A percentile compares a stretch with the other conserved stretches of the same genome.
Conservation (phyloP, 2,329 filamentous ascomycete genomes). For the Sarocladium brachiariae region DNA sequence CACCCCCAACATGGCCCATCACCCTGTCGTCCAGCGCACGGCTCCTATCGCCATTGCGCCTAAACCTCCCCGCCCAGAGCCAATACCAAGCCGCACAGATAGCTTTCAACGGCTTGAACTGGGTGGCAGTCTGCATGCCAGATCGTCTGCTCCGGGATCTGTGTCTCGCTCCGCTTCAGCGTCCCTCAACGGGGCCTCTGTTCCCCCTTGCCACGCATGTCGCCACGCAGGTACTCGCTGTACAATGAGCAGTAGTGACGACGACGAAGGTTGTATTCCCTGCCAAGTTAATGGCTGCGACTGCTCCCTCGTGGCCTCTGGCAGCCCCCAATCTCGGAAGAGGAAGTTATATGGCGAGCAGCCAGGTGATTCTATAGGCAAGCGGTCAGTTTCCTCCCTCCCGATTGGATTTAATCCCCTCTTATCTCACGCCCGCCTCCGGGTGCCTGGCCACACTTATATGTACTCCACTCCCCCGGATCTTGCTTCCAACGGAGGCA, state of each 20-base stretch:
- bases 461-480: constrained; percentile 9
- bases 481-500: background rate
- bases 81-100: constrained; percentile 34
- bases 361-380: constrained; percentile 53
- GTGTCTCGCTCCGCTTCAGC: constrained; percentile 31
- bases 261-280: constrained; percentile 67
- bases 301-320: constrained; percentile 57
- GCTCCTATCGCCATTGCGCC: constrained; percentile 61
- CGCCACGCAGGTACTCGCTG: constrained; percentile 68
- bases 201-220: constrained; percentile 65
- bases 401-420: constrained; percentile 10
- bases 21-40: constrained; percentile 50
- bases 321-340: constrained; percentile 69
- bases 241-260: constrained; percentile 55
- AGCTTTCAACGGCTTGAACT: constrained; percentile 41
- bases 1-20: constrained; percentile 41
- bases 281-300: constrained; percentile 73
- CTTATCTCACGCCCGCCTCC: background rate
- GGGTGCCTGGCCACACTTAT: constrained; percentile 3
- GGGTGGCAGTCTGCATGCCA: constrained; percentile 43
- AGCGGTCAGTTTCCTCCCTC: constrained; percentile 22
- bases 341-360: constrained; percentile 65
- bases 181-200: constrained; percentile 33
- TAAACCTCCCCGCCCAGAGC: constrained; percentile 42
- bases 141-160: constrained; percentile 43